phyloP scores from a whole-genome alignment of 805 yeast genomes.

The Danielia reshetovae region DNA sequence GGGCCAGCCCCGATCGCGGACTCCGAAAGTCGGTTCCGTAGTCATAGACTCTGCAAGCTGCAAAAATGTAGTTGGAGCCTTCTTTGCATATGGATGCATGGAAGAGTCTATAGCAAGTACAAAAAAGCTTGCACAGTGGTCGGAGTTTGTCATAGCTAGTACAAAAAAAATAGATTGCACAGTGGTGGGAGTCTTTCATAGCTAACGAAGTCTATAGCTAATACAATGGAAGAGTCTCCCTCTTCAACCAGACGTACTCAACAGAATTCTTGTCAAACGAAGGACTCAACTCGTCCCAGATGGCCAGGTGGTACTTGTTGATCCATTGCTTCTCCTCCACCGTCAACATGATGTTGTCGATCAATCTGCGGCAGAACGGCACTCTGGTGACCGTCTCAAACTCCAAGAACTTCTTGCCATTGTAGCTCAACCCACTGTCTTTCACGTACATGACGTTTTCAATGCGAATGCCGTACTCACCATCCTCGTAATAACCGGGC shows the following conservation, averaged over 20 bases:
- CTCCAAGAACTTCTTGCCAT: constrained; percentile 54
- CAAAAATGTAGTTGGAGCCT: no score
- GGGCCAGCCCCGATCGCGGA: constrained; percentile 1
- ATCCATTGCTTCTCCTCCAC: constrained; percentile 64
- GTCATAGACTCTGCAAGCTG: no score
- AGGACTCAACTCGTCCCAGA: constrained; percentile 48
- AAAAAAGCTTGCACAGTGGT: no score
- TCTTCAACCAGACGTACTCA: constrained; percentile 47
- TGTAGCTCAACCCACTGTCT: constrained; percentile 40
- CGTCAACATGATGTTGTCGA: constrained; percentile 55
- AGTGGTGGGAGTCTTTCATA: no score
- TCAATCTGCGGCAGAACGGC: constrained; percentile 78
- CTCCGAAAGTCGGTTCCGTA: constrained; percentile 3
- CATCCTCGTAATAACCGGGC: constrained; percentile 61
- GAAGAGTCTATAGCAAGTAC: no score
- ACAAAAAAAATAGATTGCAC: no score
- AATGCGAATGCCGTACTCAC: constrained; percentile 57
- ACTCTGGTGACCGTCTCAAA: constrained; percentile 84
- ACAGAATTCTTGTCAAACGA: constrained; percentile 34
- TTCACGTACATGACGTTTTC: constrained; percentile 47
- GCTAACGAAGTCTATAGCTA: no score
- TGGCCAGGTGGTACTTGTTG: constrained; percentile 57
- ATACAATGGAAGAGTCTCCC: constrained; percentile 44
- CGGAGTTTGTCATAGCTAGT: no score
- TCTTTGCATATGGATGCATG: no score